phyloP scores from a whole-genome alignment of 1,284 basidiomycete species.

The Heterobasidion parviporum region DNA sequence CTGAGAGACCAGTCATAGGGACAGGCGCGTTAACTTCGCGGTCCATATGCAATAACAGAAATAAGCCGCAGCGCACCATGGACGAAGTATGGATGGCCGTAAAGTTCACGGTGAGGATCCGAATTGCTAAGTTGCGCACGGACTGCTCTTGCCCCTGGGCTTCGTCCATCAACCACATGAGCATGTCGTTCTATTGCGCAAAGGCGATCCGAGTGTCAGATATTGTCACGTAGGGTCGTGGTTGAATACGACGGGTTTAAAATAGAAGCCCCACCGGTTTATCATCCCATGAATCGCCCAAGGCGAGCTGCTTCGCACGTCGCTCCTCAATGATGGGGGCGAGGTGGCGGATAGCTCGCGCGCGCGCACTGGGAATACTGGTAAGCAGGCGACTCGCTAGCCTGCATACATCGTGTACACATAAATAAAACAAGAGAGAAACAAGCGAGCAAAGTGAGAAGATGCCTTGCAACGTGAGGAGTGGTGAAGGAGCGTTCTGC shows the following conservation, averaged over 20 bases:
- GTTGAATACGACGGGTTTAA: background rate
- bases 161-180: conserved; percentile 37
- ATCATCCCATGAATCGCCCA: conserved; percentile 26
- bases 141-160: conserved; percentile 23
- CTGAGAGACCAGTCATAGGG: conserved; percentile 8
- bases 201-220: too few species aligned
- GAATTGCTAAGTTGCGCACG: conserved; percentile 20
- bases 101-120: conserved; percentile 29
- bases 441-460: too few species aligned
- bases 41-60: too few species aligned
- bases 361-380: conserved; percentile 11
- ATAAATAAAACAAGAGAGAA: background rate
- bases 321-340: conserved; percentile 30
- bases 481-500: background rate
- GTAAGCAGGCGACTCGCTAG: conserved; percentile 17
- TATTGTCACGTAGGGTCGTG: too few species aligned
- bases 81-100: conserved; percentile 31
- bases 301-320: conserved; percentile 14
- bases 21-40: background rate
- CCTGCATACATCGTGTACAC: conserved; percentile 10
- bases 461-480: too few species aligned
- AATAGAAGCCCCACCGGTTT: conserved; percentile 18
- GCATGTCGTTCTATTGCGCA: conserved; percentile 26
- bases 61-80: conserved; percentile 11
- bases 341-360: conserved; percentile 18